Evolutionary conservation across 2,329 filamentous ascomycete species (phyloP), one percentile per base, ranked within the genome.

Genomic region (Verticillium zaregamsianum): DNA sequence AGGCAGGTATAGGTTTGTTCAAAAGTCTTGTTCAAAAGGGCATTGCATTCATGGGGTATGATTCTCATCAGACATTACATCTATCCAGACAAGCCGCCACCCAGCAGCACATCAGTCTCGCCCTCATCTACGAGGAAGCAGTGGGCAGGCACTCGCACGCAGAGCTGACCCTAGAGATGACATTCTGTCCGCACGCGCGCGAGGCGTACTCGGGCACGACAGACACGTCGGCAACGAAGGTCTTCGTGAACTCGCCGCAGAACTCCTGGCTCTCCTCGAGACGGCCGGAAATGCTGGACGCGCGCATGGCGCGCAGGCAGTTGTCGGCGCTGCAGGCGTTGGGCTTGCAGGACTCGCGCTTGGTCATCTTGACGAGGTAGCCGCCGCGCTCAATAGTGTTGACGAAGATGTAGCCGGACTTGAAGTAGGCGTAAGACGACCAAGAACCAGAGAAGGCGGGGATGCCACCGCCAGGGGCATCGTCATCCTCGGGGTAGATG

Each of bases 291-390:
- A 74, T 64, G 57, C 75, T 72, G 49, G 76, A 79, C 59, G 77
- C 77, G 28, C 77, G 79, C 57, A 81, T 73, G 62, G 77, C 75
- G 35, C 77, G 76, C 68, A 77, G 77, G 71, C 78, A 81, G 73
- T 80, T 80, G 72, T 81, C 75, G 65, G 73, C 76, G 59, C 70
- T 67, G 69, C 75, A 79, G 14, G 57, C 52, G 20, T 49, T 28
- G 37, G 37, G 23, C 40, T 59, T 59, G 57, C 57, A 59, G 23
- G 35, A 45, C 37, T 59, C 57, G 23, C 39, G 35, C 37, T 35
- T 45, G 57, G 35, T 59, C 57, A 45, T 59, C 49, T 61, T 61
- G 37, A 61, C 62, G 25, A 61, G 55, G 52, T 58, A 63, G 37
- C 59, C 62, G 37, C 62, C 62, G 32, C 62, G 62, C 62, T 63